Base-by-base conservation (phyloP, 73 alveolate genomes). In the Paramecium caudatum region DNA sequence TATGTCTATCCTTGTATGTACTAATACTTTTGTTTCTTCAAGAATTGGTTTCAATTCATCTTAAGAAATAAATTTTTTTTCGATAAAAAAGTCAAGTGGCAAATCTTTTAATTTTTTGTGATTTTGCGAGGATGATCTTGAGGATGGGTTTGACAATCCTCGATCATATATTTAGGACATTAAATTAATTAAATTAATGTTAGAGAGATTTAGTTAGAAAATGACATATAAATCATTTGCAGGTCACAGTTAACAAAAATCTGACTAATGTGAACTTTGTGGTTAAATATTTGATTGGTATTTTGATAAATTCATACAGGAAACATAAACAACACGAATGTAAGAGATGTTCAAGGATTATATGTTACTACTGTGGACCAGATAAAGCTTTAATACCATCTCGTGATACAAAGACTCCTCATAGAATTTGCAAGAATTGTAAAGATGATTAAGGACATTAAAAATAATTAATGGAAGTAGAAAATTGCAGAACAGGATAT, bases 391-490 rank as follows among this genome's bases (percentile, higher is more conserved):
- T 74, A 30, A 74, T 74, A 39, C 68, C 68, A 23, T 36, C 62
- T 41, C 30, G 43, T 39, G 88, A 74, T 45, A 39, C 55, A 27
- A 74, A 23, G 55, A 43, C 45, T 16, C 69, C 88, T 41, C 88
- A 74, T 74, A 37, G 88, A 74, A 74, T 43, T 39, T 74, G 88
- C 32, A 74, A 74, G 25, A 43, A 37, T 21, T 74, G 88, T 15
- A 74, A 43, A 74, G 88, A 74, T 39, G 88, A 74, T 2, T 17
- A 15, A 39, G 16, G 21, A 21, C 69, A 36, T 41, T 10, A 41
- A 45, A 39, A 37, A 2, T 45, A 74, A 25, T 27, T 16, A 30
- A 37, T 37, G 39, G 88, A 74, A 9, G 30, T 27, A 16, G 65
- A 74, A 5, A 74, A 74, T 41, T 74, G 88, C 27, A 21, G 17